Evolutionary conservation across 2,329 filamentous ascomycete genomes (phyloP).

Genomic region (Uncinocarpus reesii): DNA sequence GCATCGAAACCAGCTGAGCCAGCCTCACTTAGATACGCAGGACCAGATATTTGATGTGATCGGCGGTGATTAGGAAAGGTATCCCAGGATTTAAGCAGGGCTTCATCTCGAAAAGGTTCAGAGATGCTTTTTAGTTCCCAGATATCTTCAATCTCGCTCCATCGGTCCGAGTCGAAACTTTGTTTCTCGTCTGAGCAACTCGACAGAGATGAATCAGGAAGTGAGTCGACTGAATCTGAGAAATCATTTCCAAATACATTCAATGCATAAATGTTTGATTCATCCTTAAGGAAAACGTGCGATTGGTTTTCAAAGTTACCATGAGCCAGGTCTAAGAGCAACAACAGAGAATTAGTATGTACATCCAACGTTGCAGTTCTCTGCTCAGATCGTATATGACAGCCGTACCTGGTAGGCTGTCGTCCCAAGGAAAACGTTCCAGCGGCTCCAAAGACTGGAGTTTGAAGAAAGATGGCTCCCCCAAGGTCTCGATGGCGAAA

Average conservation of each 20-base stretch:
- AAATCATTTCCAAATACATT: slow-evolving; percentile 26
- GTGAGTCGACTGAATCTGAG: slow-evolving; percentile 18
- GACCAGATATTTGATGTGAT: slow-evolving; percentile 25
- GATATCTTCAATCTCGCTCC: slow-evolving; percentile 23
- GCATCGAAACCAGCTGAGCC: slow-evolving; percentile 33
- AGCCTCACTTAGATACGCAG: slow-evolving; percentile 38
- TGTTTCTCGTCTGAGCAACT: slow-evolving; percentile 19
- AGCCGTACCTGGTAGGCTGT: slow-evolving; percentile 26
- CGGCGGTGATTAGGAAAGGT: slow-evolving; percentile 25
- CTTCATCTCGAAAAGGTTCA: slow-evolving; percentile 12
- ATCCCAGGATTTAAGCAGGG: slow-evolving; percentile 34
- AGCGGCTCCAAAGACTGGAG: slow-evolving; percentile 30
- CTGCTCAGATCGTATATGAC: neutral
- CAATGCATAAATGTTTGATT: slow-evolving; percentile 25
- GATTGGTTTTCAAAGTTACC: slow-evolving; percentile 21
- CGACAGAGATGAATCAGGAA: slow-evolving; percentile 17
- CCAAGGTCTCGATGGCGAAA: slow-evolving; percentile 28
- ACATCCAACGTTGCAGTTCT: neutral
- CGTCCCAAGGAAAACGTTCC: slow-evolving; percentile 29
- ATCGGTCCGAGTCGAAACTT: slow-evolving; percentile 18
- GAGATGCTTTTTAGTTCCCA: slow-evolving; percentile 28
- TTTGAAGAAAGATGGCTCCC: slow-evolving; percentile 32
- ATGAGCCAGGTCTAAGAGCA: slow-evolving; percentile 19
- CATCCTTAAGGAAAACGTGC: slow-evolving; percentile 20
- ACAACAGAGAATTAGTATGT: neutral